Evolutionary conservation across 2,329 filamentous ascomycete genomes (phyloP).

Genomic region (Paraconiothyrium sp.): DNA sequence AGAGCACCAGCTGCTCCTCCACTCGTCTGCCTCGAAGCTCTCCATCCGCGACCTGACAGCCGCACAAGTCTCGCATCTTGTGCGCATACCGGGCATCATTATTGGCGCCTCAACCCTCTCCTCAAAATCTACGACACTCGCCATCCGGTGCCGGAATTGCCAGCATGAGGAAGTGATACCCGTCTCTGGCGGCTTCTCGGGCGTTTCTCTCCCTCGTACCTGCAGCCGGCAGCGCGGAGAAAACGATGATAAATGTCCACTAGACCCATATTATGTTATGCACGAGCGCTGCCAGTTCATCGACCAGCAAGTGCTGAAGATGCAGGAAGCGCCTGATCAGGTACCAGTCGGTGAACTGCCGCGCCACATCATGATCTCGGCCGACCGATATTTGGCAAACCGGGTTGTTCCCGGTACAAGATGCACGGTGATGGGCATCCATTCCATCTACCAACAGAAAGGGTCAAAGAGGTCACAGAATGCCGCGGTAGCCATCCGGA

Average conservation of each 20-base stretch:
- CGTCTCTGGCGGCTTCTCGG: conserved; percentile 86
- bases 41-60: conserved; percentile 95
- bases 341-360: conserved; percentile 97
- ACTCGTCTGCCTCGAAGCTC: conserved; percentile 88
- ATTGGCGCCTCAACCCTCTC: conserved; percentile 97
- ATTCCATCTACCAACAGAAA: conserved; percentile 97
- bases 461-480: conserved; percentile 78
- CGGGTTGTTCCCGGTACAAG: conserved; percentile 93
- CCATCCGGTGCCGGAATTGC: conserved; percentile 90
- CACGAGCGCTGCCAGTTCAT: conserved; percentile 96
- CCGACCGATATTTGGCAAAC: conserved; percentile 96
- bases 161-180: conserved; percentile 74
- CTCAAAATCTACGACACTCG: conserved; percentile 88
- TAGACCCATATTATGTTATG: conserved; percentile 95
- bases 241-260: conserved; percentile 82
- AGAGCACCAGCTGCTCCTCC: conserved; percentile 92
- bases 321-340: conserved; percentile 96
- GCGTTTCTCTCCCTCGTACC: conserved; percentile 81
- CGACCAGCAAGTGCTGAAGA: conserved; percentile 96
- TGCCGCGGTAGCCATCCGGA: conserved; percentile 91
- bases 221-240: conserved; percentile 73
- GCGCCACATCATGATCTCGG: conserved; percentile 91
- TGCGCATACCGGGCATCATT: conserved; percentile 95
- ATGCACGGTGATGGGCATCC: conserved; percentile 96
- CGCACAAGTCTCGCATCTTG: conserved; percentile 90